A percentile compares a stretch with the other conserved stretches of the same genome.
Evolutionary conservation across 371 early-diverging fungal genomes (phyloP).

Genomic region (Mucor lusitanicus): DNA sequence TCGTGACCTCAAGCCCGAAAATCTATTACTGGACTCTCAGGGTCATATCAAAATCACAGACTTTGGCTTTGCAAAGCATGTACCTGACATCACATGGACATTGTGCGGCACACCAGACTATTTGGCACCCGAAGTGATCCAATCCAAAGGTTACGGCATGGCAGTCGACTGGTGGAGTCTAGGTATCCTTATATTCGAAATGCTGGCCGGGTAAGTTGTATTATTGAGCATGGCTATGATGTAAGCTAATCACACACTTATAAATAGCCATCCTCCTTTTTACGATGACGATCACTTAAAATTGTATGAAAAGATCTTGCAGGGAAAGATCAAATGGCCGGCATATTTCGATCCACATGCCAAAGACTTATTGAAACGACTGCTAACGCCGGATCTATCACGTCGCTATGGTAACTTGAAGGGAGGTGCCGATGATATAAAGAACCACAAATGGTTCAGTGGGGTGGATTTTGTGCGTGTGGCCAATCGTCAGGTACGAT

Average conservation of each 20-base stretch:
- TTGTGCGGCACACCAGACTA: conserved; percentile 98
- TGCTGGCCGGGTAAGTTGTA: conserved; percentile 55
- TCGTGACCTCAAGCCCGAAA: conserved; percentile 94
- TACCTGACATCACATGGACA: conserved; percentile 78
- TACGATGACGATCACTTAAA: conserved; percentile 92
- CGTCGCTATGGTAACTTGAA: conserved; percentile 93
- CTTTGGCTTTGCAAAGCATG: conserved; percentile 98
- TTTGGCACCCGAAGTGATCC: conserved; percentile 98
- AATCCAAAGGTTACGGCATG: conserved; percentile 94
- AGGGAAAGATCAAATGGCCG: conserved; percentile 88
- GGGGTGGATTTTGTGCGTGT: conserved; percentile 76
- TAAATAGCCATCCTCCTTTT: conserved; percentile 86
- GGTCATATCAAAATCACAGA: conserved; percentile 99
- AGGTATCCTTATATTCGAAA: conserved; percentile 97
- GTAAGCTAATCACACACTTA: not conserved
- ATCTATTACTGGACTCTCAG: conserved; percentile 77
- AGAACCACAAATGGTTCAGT: conserved; percentile 88
- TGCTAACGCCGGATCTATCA: conserved; percentile 89
- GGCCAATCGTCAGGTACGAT: conserved; percentile 56
- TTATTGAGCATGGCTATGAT: not conserved
- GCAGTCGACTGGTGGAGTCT: conserved; percentile 99
- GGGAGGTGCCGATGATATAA: conserved; percentile 84
- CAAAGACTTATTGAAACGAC: conserved; percentile 90
- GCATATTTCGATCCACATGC: conserved; percentile 87
- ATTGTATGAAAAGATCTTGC: conserved; percentile 94